Evolutionary conservation across 371 early-diverging fungal species (phyloP), one percentile per base, ranked within the genome.

Genomic region (Funneliformis caledonium): DNA sequence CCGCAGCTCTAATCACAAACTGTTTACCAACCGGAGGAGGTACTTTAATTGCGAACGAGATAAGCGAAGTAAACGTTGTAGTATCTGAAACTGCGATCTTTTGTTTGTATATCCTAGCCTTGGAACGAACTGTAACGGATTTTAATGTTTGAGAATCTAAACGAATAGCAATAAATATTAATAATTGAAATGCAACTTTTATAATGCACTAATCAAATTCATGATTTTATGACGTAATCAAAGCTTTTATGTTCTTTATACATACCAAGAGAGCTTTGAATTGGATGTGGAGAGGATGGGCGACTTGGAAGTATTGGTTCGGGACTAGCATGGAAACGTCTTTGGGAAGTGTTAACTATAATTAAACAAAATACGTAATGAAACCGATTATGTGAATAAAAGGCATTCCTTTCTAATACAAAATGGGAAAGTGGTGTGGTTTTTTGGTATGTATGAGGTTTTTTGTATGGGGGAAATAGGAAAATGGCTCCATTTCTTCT

Each of bases 1-100:
- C 74, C 11, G 64, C 31, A 10, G 73, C 48, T 61, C 56, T 42
- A 14, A 81, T 81, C 2, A 81, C 81, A 67, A 81, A 81, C 74
- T 75, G 81, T 43, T 81, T 81, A 12, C 75, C 48, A 19, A 33
- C 0, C 0, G 81, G 81, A n/a, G 75, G 75, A 0, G 12, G 8
- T 2, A 50, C 59, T 12, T 78, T 67, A 26, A 74, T 81, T 5
- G 81, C 81, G n/a, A 74, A 81, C 11, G 73, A 12, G 48, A 81
- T 19, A 45, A 74, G 4, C 0, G 75, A 62, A 6, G 64, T 9
- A n/a, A 80, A 80, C 3, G 81, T 80, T 4, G 81, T 81, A 0
- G 60, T 73, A 33, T 72, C 75, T 9, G 59, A 16, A 1, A 81
- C 67, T 9, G 81, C 81, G 14, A 81, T 50, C 56, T 81, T 81